Evolutionary conservation across 2,329 filamentous ascomycete species (phyloP).

Genomic region (Aspergillus intermedius): DNA sequence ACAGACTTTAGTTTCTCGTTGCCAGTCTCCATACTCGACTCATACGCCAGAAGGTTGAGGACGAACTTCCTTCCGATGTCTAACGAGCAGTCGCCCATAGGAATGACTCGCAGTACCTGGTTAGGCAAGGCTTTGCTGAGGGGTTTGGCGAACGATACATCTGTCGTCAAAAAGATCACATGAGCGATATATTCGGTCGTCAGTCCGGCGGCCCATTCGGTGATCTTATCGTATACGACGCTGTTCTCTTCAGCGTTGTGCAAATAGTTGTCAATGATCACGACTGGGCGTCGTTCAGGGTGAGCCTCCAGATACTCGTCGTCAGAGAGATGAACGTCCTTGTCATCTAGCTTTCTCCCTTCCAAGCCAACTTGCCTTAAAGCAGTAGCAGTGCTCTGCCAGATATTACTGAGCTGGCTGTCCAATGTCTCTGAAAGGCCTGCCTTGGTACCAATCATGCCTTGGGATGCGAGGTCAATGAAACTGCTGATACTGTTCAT

Average conservation of each 20-base stretch:
- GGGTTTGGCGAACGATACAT: slow-evolving; percentile 81
- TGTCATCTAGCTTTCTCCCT: slow-evolving; percentile 62
- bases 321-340: slow-evolving; percentile 64
- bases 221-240: slow-evolving; percentile 67
- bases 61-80: slow-evolving; percentile 86
- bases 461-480: slow-evolving; percentile 85
- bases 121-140: slow-evolving; percentile 83
- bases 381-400: slow-evolving; percentile 73
- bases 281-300: slow-evolving; percentile 72
- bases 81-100: slow-evolving; percentile 77
- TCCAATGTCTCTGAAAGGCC: slow-evolving; percentile 92
- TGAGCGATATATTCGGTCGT: slow-evolving; percentile 86
- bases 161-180: slow-evolving; percentile 88
- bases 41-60: slow-evolving; percentile 64
- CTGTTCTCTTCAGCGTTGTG: slow-evolving; percentile 65
- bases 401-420: slow-evolving; percentile 80
- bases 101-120: slow-evolving; percentile 78
- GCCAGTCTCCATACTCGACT: slow-evolving; percentile 30
- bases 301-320: slow-evolving; percentile 89
- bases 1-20: slow-evolving; percentile 26
- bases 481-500: slow-evolving; percentile 91
- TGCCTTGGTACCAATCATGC: slow-evolving; percentile 87
- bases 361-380: slow-evolving; percentile 71
- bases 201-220: slow-evolving; percentile 82
- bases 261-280: slow-evolving; percentile 88